Base-by-base conservation (phyloP, 2,329 filamentous ascomycete species). In the Echinosphaeria canescens region DNA sequence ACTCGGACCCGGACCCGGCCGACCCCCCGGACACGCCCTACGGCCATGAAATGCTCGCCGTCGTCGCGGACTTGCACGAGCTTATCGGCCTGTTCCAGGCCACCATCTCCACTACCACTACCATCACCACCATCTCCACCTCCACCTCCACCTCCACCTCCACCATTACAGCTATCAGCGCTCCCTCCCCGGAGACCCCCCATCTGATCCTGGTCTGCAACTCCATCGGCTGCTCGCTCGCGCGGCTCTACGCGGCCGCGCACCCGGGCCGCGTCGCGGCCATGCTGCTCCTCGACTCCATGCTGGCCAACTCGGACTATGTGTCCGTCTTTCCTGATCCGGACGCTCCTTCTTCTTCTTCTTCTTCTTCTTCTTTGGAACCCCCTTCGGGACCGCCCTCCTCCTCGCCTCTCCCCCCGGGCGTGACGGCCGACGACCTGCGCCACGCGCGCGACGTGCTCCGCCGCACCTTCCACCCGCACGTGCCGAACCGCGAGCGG, bases 301-400 rank as follows among this genome's bases (percentile, higher is more conserved):
- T 64, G 33, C 55, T 70, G 39, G 58, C 63, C 11, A 62, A 68
- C 36, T 54, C 54, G 0, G 57, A 69, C 34, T 59, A 62, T 16
- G 51, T 62, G 2, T 57, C 54, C 5, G 32, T 67, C 4, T 63
- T 62, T 38, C 63, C 64, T 0, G 53, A 70, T 33, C 61, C 63
- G 0, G 59, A 64, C 29, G 45, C 43, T 0, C 31, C 47, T 1
- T n/a, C n/a, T n/a, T n/a, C n/a, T n/a, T n/a, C n/a, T n/a, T n/a
- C n/a, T n/a, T n/a, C n/a, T n/a, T n/a, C n/a, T n/a, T n/a, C n/a
- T n/a, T n/a, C n/a, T n/a, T 44, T 30, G 4, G 66, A 66, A 33
- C 48, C 62, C 25, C 36, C 38, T 1, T 28, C 33, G 1, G 36
- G 35, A 0, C n/a, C n/a, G n/a, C n/a, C n/a, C n/a, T n/a, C n/a